A percentile compares a stretch with the other conserved stretches of the same genome.
Conservation (phyloP, 306 rosid species). For the Quercus alba region DNA sequence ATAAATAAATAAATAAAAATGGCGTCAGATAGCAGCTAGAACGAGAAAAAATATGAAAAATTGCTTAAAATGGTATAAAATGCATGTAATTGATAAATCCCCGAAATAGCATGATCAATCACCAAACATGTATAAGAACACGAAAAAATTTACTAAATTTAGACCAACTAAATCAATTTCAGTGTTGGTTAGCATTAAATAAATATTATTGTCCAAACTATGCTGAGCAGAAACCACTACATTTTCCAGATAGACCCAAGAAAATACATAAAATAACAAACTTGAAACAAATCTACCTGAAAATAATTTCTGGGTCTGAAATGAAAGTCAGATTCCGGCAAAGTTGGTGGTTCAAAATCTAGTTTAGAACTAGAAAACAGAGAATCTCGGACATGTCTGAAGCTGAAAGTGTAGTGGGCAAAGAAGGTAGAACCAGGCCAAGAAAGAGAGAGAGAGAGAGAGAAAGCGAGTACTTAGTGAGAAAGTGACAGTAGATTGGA, state of each 20-base stretch:
- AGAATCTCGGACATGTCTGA: not conserved
- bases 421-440: not conserved
- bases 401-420: not conserved
- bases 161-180: not conserved
- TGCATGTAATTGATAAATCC: not conserved
- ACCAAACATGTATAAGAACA: not conserved
- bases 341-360: conserved; percentile 1
- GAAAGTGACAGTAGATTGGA: conserved; percentile 20
- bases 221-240: not conserved
- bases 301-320: conserved; percentile 11
- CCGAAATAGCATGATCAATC: not conserved
- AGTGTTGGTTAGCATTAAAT: conserved; percentile 2
- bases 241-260: not conserved
- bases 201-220: not conserved
- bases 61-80: conserved; percentile 3
- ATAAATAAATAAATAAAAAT: not conserved
- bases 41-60: not conserved
- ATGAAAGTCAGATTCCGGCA: conserved; percentile 15
- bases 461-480: not conserved
- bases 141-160: not conserved
- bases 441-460: too few relatives aligned
- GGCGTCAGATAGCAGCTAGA: not conserved
- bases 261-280: not conserved
- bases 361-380: not conserved
- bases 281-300: conserved; percentile 9